A percentile compares a stretch with the other conserved stretches of the same genome.
phyloP scores from a whole-genome alignment of 495 filamentous ascomycete genomes.

The Penicillium bialowiezense region DNA sequence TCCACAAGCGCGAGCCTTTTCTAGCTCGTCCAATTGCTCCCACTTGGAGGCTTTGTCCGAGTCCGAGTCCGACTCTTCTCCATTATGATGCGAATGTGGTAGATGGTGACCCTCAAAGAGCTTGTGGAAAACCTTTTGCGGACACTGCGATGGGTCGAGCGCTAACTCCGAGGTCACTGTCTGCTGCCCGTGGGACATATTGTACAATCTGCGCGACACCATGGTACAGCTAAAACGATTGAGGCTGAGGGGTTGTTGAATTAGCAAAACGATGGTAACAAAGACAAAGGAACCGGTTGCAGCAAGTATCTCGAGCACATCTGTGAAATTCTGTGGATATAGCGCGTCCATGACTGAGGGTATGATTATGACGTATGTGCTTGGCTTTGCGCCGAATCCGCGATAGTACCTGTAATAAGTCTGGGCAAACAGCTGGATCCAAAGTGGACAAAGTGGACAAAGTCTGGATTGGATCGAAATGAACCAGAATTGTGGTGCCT shows the following conservation, averaged over 20 bases:
- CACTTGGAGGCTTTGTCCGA: conserved; percentile 17
- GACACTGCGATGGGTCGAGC: conserved; percentile 47
- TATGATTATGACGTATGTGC: conserved; percentile 8
- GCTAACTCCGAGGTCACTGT: conserved; percentile 59
- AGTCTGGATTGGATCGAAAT: background rate
- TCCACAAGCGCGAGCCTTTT: conserved; percentile 57
- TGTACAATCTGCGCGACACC: conserved; percentile 37
- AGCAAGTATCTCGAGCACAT: background rate
- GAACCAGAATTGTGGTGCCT: conserved; percentile 4
- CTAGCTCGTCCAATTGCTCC: conserved; percentile 39
- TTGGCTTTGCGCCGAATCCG: background rate
- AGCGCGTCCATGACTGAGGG: conserved; percentile 1
- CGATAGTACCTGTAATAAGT: too few species aligned
- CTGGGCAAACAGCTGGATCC: background rate
- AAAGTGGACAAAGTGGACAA: background rate
- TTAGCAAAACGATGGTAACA: conserved; percentile 5
- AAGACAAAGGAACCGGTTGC: background rate
- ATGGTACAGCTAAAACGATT: conserved; percentile 14
- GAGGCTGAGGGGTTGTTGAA: conserved; percentile 9
- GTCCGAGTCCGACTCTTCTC: background rate
- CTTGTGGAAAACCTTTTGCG: conserved; percentile 51
- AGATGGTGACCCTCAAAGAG: conserved; percentile 43
- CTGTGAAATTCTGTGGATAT: background rate
- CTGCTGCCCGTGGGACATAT: conserved; percentile 45
- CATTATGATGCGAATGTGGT: conserved; percentile 1